These are phyloP conservation scores for Rhizoclosmatium globosum DNA, from an alignment of 192 early-diverging fungal genomes.

Conservation along the genomic window DNA sequence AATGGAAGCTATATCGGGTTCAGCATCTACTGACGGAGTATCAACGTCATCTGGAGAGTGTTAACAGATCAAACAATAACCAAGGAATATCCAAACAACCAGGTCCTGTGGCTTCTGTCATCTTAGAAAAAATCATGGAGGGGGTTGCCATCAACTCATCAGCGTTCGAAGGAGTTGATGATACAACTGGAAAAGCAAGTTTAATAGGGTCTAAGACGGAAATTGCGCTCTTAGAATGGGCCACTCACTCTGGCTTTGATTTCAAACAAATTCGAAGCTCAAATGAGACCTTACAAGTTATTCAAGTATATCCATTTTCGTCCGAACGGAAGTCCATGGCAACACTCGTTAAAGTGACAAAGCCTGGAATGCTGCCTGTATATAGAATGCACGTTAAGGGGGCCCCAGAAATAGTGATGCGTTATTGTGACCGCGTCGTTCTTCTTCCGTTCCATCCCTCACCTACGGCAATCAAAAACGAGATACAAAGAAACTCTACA, in stretches of 20 bases:
- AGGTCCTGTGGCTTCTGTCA: conserved; percentile 1
- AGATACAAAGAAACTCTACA: not conserved
- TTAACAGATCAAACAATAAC: no score
- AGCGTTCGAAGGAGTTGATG: conserved; percentile 35
- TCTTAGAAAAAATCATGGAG: conserved; percentile 35
- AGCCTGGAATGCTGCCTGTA: not conserved
- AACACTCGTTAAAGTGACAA: conserved; percentile 64
- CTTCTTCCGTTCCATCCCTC: conserved; percentile 32
- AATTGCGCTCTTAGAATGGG: conserved; percentile 85
- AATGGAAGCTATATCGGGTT: not conserved
- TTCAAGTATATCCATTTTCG: conserved; percentile 88
- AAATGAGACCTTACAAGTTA: conserved; percentile 51
- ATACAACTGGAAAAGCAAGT: conserved; percentile 25
- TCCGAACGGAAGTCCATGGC: conserved; percentile 94
- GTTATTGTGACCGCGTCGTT: conserved; percentile 30
- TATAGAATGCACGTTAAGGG: conserved; percentile 92
- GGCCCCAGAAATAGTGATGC: conserved; percentile 60
- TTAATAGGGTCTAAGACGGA: conserved; percentile 95
- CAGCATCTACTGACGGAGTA: not conserved
- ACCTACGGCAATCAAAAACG: conserved; percentile 66
- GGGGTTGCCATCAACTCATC: conserved; percentile 46
- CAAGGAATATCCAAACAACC: not conserved
- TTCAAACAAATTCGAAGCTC: conserved; percentile 68
- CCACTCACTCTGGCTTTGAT: conserved; percentile 66
- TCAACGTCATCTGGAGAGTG: not conserved